Conservation (phyloP, 2,329 filamentous ascomycete species). For the Zymoseptoria pseudotritici region DNA sequence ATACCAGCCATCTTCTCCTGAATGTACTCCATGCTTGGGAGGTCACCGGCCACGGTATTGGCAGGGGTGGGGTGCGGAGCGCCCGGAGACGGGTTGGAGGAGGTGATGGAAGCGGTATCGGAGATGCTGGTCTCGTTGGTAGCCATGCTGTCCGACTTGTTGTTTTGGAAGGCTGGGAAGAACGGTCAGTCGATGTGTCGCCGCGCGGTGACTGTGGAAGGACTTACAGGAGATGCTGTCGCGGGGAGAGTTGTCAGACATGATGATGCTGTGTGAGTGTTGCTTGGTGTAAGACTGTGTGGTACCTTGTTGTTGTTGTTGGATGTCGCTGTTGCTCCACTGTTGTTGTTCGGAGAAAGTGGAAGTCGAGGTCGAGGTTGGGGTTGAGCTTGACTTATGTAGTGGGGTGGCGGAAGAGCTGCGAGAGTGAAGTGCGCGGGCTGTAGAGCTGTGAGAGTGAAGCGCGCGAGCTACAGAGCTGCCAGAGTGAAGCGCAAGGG, state of each 20-base stretch:
- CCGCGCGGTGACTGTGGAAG: not conserved
- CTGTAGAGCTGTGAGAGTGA: not conserved
- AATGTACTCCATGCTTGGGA: slow-evolving; percentile 2
- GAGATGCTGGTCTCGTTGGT: slow-evolving; percentile 7
- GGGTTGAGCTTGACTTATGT: not conserved
- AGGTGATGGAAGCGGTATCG: slow-evolving; percentile 1
- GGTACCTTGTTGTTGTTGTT: not conserved
- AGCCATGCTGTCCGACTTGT: not conserved
- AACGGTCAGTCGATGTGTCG: not conserved
- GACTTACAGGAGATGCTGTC: not conserved
- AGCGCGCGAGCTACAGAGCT: not conserved
- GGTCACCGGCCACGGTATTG: slow-evolving; percentile 9
- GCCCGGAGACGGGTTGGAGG: slow-evolving; percentile 3
- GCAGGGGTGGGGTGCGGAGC: slow-evolving; percentile 10
- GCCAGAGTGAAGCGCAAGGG: too few species aligned
- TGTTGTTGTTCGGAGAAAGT: slow-evolving; percentile 6
- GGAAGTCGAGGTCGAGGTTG: not conserved
- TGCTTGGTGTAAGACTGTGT: not conserved
- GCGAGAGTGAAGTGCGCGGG: not conserved
- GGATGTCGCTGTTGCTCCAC: not conserved
- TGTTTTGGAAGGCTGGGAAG: not conserved
- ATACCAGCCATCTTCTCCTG: slow-evolving; percentile 1
- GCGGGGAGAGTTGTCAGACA: slow-evolving; percentile 3
- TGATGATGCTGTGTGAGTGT: slow-evolving; percentile 1
- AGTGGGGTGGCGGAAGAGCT: not conserved